These are phyloP conservation scores for Giardia muris DNA, from an alignment of 208 protist genomes.

Conservation along the genomic window DNA sequence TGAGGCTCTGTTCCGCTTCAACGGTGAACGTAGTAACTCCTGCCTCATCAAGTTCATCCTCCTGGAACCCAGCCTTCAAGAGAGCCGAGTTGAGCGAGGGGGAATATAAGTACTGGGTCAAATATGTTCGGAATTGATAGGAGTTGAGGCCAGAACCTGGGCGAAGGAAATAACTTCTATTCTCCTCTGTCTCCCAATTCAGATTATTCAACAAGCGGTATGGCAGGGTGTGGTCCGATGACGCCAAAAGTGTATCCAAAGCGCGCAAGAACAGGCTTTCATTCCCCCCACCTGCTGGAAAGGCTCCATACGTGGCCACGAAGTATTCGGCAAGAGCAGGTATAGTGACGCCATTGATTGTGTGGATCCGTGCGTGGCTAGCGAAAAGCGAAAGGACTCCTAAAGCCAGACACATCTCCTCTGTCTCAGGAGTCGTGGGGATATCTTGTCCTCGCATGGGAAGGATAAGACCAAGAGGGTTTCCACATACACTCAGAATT, in stretches of 20 bases:
- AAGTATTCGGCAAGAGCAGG: too few relatives aligned
- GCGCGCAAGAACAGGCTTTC: too few relatives aligned
- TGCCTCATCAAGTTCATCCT: neutral
- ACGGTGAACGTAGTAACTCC: neutral
- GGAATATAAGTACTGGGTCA: neutral
- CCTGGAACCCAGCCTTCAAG: neutral
- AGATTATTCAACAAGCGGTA: neutral
- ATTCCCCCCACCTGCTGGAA: too few relatives aligned
- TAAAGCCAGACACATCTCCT: too few relatives aligned
- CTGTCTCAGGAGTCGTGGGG: neutral
- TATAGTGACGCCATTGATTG: too few relatives aligned
- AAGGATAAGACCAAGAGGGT: neutral
- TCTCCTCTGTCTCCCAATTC: neutral
- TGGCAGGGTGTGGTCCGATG: neutral
- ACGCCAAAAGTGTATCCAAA: too few relatives aligned
- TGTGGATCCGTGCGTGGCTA: too few relatives aligned
- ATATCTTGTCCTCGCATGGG: neutral
- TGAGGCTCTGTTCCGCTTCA: neutral
- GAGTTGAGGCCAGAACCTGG: neutral
- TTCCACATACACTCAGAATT: neutral
- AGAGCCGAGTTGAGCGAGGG: neutral
- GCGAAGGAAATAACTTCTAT: neutral
- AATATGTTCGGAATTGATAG: neutral
- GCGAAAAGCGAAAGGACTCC: too few relatives aligned
- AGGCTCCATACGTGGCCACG: too few relatives aligned